Evolutionary conservation across 805 yeast genomes (phyloP).

Genomic region (Lipomyces starkeyi): DNA sequence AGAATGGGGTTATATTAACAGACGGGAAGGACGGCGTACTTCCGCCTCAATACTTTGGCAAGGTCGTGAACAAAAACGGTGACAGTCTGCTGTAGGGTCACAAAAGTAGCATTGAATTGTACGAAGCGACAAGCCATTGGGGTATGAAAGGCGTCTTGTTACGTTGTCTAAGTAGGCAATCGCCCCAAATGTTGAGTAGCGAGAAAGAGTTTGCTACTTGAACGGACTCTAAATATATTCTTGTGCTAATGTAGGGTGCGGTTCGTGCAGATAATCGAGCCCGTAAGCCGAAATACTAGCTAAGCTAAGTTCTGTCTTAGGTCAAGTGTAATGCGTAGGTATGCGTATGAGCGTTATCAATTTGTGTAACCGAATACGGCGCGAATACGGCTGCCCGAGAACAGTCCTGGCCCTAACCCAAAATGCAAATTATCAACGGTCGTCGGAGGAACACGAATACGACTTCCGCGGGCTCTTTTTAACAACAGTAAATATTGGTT

Average conservation of each 20-base stretch:
- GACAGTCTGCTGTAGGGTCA: constrained; percentile 2
- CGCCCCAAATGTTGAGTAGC: background rate
- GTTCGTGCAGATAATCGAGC: too few species aligned
- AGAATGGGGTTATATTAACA: constrained; percentile 76
- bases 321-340: too few species aligned
- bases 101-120: background rate
- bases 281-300: too few species aligned
- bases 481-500: background rate
- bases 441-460: constrained; percentile 13
- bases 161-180: background rate
- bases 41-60: constrained; percentile 52
- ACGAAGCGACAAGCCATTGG: background rate
- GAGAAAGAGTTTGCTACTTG: background rate
- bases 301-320: too few species aligned
- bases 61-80: constrained; percentile 48
- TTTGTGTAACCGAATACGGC: background rate
- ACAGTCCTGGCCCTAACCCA: background rate
- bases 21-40: constrained; percentile 67
- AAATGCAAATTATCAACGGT: background rate
- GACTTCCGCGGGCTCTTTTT: background rate
- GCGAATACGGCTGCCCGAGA: background rate
- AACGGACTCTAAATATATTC: background rate
- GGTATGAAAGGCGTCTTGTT: background rate
- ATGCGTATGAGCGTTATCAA: too few species aligned
- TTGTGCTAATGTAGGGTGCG: too few species aligned